Percentiles rank a stretch among this genome's conserved stretches.
Conservation (phyloP, 2,329 filamentous ascomycete genomes). For the Rhexocercosporidium sp. region DNA sequence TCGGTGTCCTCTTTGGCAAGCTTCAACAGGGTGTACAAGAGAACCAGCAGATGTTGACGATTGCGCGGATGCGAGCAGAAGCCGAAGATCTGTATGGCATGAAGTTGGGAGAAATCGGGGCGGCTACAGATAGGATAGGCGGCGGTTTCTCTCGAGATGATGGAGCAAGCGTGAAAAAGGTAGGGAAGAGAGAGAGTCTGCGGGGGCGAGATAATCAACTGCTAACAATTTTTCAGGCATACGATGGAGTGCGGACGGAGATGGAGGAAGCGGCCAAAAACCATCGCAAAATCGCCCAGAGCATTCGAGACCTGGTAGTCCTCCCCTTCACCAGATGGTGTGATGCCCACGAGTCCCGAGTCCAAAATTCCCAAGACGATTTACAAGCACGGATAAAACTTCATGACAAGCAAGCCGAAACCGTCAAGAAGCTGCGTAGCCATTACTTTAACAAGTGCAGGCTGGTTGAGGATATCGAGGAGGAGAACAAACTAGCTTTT, state of each 20-base stretch:
- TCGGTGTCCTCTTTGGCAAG: constrained; percentile 94
- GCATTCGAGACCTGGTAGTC: constrained; percentile 94
- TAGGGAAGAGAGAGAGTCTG: constrained; percentile 57
- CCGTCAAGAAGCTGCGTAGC: constrained; percentile 89
- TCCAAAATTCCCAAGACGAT: constrained; percentile 94
- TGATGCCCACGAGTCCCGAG: constrained; percentile 87
- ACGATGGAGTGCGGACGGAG: constrained; percentile 88
- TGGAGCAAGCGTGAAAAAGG: constrained; percentile 94
- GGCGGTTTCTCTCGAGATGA: constrained; percentile 91
- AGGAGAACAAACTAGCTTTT: constrained; percentile 98
- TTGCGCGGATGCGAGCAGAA: constrained; percentile 93
- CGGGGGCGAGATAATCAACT: background rate
- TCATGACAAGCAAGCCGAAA: constrained; percentile 89
- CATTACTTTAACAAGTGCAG: constrained; percentile 99
- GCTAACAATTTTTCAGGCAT: constrained; percentile 65
- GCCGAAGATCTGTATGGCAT: constrained; percentile 90
- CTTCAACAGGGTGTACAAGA: constrained; percentile 95
- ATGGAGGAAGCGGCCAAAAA: constrained; percentile 90
- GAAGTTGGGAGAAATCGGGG: constrained; percentile 80
- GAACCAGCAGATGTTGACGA: constrained; percentile 90
- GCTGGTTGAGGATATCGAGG: constrained; percentile 92
- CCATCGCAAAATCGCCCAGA: constrained; percentile 95
- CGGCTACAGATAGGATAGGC: constrained; percentile 78
- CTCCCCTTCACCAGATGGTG: constrained; percentile 96
- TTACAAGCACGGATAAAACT: constrained; percentile 89